Evolutionary conservation across 2,329 filamentous ascomycete species (phyloP).

Genomic region (Leptographium galeiforme): DNA sequence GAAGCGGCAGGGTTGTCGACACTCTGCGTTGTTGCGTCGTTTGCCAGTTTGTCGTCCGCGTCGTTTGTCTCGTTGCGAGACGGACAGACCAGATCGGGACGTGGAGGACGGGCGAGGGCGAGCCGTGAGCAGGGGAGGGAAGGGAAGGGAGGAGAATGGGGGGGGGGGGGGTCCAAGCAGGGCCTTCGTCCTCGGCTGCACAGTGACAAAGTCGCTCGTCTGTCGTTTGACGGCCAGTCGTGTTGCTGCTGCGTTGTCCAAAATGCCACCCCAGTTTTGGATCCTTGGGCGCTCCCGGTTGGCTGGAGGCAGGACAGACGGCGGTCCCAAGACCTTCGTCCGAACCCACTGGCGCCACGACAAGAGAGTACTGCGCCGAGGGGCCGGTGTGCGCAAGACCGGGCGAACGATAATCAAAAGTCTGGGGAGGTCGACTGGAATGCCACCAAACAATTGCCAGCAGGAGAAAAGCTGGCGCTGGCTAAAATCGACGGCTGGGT

Average conservation of each 20-base stretch:
- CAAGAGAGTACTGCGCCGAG: background rate
- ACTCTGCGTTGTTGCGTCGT: no score
- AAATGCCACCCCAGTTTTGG: background rate
- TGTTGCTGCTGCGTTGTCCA: conserved; percentile 1
- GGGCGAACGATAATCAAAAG: background rate
- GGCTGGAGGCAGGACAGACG: background rate
- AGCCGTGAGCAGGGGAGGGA: no score
- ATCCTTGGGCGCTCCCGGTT: background rate
- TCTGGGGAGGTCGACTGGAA: no score
- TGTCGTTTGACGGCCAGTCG: background rate
- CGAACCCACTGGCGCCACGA: background rate
- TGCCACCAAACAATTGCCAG: no score
- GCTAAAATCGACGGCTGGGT: no score
- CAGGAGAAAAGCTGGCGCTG: no score
- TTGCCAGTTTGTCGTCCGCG: no score
- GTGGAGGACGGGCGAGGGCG: background rate
- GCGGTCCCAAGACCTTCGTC: background rate
- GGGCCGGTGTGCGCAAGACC: background rate
- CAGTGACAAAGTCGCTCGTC: background rate
- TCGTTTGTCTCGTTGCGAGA: no score
- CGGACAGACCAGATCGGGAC: background rate
- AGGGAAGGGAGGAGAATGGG: no score
- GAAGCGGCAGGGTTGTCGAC: no score
- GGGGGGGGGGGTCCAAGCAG: no score
- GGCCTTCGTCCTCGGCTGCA: background rate